A percentile compares a stretch with the other conserved stretches of the same genome.
Conservation (phyloP, 805 yeast genomes). For the Yamadazyma paraphyllophila region DNA sequence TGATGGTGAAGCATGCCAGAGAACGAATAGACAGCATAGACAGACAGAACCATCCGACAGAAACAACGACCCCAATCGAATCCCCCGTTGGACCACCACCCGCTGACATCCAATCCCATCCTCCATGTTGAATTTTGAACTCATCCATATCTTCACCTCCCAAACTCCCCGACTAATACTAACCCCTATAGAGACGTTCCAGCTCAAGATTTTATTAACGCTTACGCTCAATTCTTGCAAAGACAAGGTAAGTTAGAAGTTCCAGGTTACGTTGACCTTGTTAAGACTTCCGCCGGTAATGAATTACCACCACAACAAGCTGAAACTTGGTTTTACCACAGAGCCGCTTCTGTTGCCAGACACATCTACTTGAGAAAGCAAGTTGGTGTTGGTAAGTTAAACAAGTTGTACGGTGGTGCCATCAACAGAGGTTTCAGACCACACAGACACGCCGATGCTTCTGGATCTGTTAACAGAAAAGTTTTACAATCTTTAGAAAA, state of each 20-base stretch:
- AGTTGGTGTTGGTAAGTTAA: slow-evolving; percentile 98
- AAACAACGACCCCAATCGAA: too few species aligned
- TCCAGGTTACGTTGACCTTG: slow-evolving; percentile 99
- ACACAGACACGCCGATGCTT: slow-evolving; percentile 97
- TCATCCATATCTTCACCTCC: neutral
- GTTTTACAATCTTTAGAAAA: slow-evolving; percentile 97
- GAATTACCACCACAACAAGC: slow-evolving; percentile 99
- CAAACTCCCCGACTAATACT: slow-evolving; percentile 17
- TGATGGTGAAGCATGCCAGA: neutral
- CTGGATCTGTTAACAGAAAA: slow-evolving; percentile 99
- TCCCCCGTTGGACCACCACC: too few species aligned
- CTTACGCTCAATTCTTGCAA: slow-evolving; percentile 99
- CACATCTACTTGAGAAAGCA: slow-evolving; percentile 99
- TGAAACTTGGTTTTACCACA: slow-evolving; percentile 99
- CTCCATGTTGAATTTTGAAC: neutral
- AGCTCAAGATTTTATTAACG: slow-evolving; percentile 99
- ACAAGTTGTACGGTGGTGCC: slow-evolving; percentile 99
- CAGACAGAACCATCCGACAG: too few species aligned
- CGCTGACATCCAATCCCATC: too few species aligned
- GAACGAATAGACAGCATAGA: too few species aligned
- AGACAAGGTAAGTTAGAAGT: slow-evolving; percentile 99
- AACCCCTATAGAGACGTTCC: slow-evolving; percentile 92
- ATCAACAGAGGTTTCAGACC: slow-evolving; percentile 99
- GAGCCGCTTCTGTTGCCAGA: slow-evolving; percentile 99
- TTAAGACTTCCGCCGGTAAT: slow-evolving; percentile 98